These are phyloP conservation scores for Corynascus novoguineensis DNA, from an alignment of 495 filamentous ascomycete genomes.

Conservation along the genomic window DNA sequence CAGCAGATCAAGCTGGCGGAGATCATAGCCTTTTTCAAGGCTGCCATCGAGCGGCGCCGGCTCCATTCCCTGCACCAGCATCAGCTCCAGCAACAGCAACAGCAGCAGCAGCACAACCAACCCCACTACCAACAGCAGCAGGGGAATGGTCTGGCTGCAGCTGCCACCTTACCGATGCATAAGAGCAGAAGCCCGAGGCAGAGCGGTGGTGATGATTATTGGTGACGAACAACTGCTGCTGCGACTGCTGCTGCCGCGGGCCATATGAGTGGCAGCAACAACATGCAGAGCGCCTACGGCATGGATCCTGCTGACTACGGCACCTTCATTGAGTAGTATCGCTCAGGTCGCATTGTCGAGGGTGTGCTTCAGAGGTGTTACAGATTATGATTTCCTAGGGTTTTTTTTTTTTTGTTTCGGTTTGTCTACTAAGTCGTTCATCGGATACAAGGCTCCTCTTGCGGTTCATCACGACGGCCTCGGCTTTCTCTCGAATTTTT, in stretches of 20 bases:
- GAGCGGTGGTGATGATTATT: neutral
- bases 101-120: neutral
- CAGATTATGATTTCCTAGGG: neutral
- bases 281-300: neutral
- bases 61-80: neutral
- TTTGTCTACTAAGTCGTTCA: neutral
- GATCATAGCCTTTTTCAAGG: constrained; percentile 36
- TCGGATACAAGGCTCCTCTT: neutral
- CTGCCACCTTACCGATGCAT: neutral
- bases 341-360: neutral
- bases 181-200: constrained; percentile 1
- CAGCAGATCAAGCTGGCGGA: constrained; percentile 36
- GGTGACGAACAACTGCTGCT: constrained; percentile 2
- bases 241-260: neutral
- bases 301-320: constrained; percentile 14
- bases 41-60: constrained; percentile 30
- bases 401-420: neutral
- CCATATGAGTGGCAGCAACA: neutral
- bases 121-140: constrained; percentile 2
- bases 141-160: neutral
- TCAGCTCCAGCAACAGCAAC: neutral
- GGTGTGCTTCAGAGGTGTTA: neutral
- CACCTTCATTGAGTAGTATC: neutral
- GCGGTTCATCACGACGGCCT: neutral
- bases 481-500: neutral